A percentile compares a stretch with the other conserved stretches of the same genome.
Evolutionary conservation across 148 eudicot genomes (phyloP).

Genomic region (Vaccinium vitisidaea): DNA sequence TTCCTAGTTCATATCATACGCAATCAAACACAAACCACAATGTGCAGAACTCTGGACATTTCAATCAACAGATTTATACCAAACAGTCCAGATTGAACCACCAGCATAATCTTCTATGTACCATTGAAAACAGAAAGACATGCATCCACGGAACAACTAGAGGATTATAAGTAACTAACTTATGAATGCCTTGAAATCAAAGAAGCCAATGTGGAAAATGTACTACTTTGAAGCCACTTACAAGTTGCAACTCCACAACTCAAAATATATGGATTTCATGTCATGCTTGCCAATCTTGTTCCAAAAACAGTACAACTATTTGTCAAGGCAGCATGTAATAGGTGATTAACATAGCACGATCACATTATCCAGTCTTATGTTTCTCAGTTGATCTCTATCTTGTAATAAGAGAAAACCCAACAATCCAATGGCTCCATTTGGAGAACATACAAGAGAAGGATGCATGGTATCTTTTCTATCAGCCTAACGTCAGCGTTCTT

Average conservation of each 20-base stretch:
- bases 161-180: neutral
- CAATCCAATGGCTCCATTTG: neutral
- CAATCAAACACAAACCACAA: neutral
- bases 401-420: neutral
- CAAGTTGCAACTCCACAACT: neutral
- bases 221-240: neutral
- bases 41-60: neutral
- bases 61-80: neutral
- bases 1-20: neutral
- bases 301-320: neutral
- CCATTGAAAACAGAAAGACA: neutral
- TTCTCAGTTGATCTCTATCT: neutral
- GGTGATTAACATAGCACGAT: neutral
- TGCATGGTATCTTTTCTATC: neutral
- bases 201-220: neutral
- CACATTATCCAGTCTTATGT: neutral
- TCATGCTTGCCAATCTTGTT: neutral
- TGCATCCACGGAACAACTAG: slow-evolving; percentile 1
- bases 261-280: too few relatives aligned
- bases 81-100: neutral
- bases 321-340: neutral
- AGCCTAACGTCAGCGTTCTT: neutral
- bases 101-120: neutral
- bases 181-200: neutral
- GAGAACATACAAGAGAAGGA: neutral